Percentiles rank a stretch among this genome's conserved stretches.
Conservation (phyloP, 2,329 filamentous ascomycete species). For the Hansfordia pulvinata region DNA sequence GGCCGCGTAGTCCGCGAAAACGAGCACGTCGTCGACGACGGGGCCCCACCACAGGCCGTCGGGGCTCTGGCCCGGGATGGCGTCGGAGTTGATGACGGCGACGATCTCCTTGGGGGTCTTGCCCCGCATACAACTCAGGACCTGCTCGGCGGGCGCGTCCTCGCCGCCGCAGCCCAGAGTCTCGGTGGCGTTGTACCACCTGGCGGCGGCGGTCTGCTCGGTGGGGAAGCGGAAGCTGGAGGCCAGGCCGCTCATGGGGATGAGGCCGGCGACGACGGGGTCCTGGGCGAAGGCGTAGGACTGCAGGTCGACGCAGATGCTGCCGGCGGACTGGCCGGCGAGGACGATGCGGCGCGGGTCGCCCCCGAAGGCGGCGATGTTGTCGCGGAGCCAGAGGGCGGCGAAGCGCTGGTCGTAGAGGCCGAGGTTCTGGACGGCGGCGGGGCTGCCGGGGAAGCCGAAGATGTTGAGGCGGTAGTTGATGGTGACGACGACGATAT, state of each 20-base stretch:
- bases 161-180: no score
- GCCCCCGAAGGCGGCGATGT: slow-evolving; percentile 18
- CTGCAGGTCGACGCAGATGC: slow-evolving; percentile 23
- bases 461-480: slow-evolving; percentile 16
- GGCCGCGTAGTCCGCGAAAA: slow-evolving; percentile 1
- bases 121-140: no score
- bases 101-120: no score
- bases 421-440: slow-evolving; percentile 13
- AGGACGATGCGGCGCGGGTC: slow-evolving; percentile 18
- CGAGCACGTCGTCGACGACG: neutral
- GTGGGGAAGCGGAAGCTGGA: no score
- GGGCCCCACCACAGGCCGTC: no score
- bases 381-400: slow-evolving; percentile 28
- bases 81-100: no score
- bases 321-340: slow-evolving; percentile 26
- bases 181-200: no score
- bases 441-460: slow-evolving; percentile 6
- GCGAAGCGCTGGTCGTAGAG: slow-evolving; percentile 31
- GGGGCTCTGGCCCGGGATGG: no score
- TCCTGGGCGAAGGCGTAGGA: slow-evolving; percentile 5
- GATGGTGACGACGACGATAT: slow-evolving; percentile 20
- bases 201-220: no score
- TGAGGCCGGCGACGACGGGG: slow-evolving; percentile 22
- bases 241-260: slow-evolving; percentile 15
- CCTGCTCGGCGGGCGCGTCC: no score